Evolutionary conservation across 1,284 basidiomycete genomes (phyloP), one percentile per base, ranked within the genome.

Genomic region (Cerioporus squamosus): DNA sequence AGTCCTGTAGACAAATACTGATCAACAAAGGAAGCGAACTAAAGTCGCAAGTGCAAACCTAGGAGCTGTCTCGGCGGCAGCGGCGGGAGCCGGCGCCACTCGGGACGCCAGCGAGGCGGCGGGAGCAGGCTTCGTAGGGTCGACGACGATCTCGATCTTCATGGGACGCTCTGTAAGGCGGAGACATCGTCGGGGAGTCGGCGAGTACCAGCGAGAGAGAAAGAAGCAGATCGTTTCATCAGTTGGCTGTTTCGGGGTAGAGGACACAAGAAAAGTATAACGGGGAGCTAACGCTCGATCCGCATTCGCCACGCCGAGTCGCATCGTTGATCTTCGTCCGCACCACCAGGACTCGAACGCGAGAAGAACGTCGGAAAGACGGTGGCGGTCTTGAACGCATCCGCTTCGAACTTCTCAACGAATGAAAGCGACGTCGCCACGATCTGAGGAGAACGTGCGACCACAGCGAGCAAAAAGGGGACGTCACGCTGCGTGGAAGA

Each of bases 131-230:
- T 85, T 84, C 53, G 89, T 81, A 23, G 95, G 95, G 80, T 97
- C 94, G 72, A 98, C 85, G 46, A 98, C 88, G 63, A 98, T 94
- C 82, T 98, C 97, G 65, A 98, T 95, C 83, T 95, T 97, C 93
- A 99, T 97, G 24, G 95, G 93, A 70, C 93, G 93, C 84, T 95
- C 95, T 97, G 79, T 76, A 63, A 55, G 52, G 53, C 59, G 53
- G 49, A 62, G 57, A 57, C 31, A 65, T 55, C 55, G 67, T 59
- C 59, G 60, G 61, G 44, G 31, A 47, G 44, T 51, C 52, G 59
- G 61, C 54, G 57, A 62, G 36, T 17, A 59, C 53, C 57, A 39
- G 63, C 57, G 58, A 51, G 61, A 53, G 53, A 62, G 56, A 61
- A 64, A 62, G 67, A 64, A 68, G 68, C 51, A 70, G 67, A 68